Evolutionary conservation across 1,284 basidiomycete species (phyloP), one percentile per base, ranked within the genome.

Genomic region (Fomitopsis pinicola): DNA sequence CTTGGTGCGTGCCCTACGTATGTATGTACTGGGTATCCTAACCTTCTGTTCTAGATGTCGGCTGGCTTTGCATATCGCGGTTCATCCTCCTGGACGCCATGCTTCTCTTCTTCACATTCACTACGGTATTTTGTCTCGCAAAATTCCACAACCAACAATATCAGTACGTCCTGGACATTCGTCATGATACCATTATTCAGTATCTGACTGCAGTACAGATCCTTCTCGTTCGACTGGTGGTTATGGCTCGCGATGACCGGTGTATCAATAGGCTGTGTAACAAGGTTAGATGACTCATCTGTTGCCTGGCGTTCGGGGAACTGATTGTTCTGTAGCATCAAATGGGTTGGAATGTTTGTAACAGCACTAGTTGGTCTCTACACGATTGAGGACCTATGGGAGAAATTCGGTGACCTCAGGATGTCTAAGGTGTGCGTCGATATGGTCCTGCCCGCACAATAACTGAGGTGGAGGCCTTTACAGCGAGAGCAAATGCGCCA

Each of bases 11-110:
- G 22, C 36, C n/a, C 40, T 50, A 14, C 38, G 42, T n/a, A 33
- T 15, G 35, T 26, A 6, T 42, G n/a, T 30, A 22, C 40, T 30
- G 60, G 15, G 2, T 12, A 19, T 8, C 8, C n/a, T 63, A 28
- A 48, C 45, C 12, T 26, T 26, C 4, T 28, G 14, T 33, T 40
- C 12, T 2, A 95, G 97, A 98, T 78, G 87, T 98, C 66, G 96
- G 91, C 66, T 98, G 95, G 95, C 78, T 98, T 58, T 92, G 89
- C 70, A 99, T 98, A 73, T 97, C 95, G 52, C 87, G 97, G 19
- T 99, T 99, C 76, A 97, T 99, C 76, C 86, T 99, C 58, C 83
- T 99, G 71, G 97, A 99, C 74, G 96, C 97, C 33, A 98, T 99
- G 94, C 81, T 99, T 12, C 82, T 99, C 52, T 97, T 96, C 83